These are phyloP conservation scores for Aspergillus homomorphus DNA, from an alignment of 495 filamentous ascomycete species.

Conservation along the genomic window DNA sequence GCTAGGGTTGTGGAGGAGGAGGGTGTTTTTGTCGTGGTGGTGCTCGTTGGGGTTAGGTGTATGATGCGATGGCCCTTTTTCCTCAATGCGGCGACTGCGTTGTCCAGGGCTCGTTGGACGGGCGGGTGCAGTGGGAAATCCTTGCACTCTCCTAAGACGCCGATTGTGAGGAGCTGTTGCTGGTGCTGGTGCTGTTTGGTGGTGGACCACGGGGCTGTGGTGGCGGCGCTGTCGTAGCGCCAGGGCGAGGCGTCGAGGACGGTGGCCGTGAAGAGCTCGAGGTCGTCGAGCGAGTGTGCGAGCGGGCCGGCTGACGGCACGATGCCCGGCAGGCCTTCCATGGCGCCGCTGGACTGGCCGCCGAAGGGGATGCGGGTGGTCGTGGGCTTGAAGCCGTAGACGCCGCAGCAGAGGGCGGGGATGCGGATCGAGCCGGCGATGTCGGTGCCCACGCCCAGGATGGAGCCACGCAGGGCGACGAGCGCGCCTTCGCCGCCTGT, in stretches of 20 bases:
- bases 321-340: conserved; percentile 40
- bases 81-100: conserved; percentile 37
- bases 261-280: conserved; percentile 30
- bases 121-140: conserved; percentile 55
- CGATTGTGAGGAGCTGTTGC: conserved; percentile 40
- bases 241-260: conserved; percentile 18
- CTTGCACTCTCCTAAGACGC: conserved; percentile 51
- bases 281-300: conserved; percentile 33
- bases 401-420: conserved; percentile 59
- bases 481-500: conserved; percentile 65
- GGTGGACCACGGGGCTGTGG: conserved; percentile 20
- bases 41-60: conserved; percentile 15
- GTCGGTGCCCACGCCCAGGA: conserved; percentile 64
- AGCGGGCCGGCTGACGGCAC: conserved; percentile 34
- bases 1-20: not conserved
- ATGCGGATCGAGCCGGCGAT: conserved; percentile 61
- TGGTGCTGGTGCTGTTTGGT: no score
- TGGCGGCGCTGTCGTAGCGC: conserved; percentile 17
- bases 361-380: conserved; percentile 47
- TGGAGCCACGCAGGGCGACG: conserved; percentile 52
- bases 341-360: conserved; percentile 37
- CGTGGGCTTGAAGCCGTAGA: conserved; percentile 63
- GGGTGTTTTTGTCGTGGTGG: not conserved
- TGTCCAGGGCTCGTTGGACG: conserved; percentile 43
- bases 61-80: conserved; percentile 45